Base-by-base conservation (phyloP, 1,284 basidiomycete genomes). In the Paramarasmius palmivorus region DNA sequence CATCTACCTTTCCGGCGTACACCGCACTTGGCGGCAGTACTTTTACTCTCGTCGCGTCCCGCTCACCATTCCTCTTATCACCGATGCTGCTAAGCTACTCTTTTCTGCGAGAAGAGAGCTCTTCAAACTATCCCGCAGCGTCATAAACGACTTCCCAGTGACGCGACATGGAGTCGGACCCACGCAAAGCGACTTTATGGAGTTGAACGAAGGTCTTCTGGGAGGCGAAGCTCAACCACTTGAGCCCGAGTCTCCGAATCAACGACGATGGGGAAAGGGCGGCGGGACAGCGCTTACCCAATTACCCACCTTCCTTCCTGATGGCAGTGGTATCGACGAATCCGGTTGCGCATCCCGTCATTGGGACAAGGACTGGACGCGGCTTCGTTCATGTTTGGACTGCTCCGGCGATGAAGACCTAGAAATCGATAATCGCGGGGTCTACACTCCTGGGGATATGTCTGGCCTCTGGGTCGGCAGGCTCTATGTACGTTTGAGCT, bases 351-450 rank as follows among this genome's bases (percentile, higher is more conserved):
- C 64, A 23, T 81, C 78, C 48, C 63, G 59, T 0, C 58, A 60
- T 8, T 86, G 79, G 78, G 87, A 89, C 59, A 68, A 74, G 52
- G 82, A 84, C 53, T 87, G 83, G 78, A 78, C 76, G 59, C 71
- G 86, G 2, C 65, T 78, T 51, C 66, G 74, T 2, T 67, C 76
- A 26, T 88, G 87, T 61, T 71, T 65, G 8, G 70, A 81, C 47
- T 52, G 50, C 15, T 46, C 42, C 45, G 51, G 3, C 77, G 2
- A 82, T 83, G 4, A 65, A 69, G 4, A 63, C 14, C n/a, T 22
- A 15, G 29, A 12, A 12, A 32, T 32, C 29, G 12, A 22, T 15
- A 32, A 12, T 12, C 29, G 17, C 41, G 25, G 20, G 3, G 26
- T 32, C 2, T 46, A 46, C 25, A 32, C 7, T 1, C 26, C 25